Base-by-base conservation (phyloP, 805 yeast species). In the Deakozyma indianensis region DNA sequence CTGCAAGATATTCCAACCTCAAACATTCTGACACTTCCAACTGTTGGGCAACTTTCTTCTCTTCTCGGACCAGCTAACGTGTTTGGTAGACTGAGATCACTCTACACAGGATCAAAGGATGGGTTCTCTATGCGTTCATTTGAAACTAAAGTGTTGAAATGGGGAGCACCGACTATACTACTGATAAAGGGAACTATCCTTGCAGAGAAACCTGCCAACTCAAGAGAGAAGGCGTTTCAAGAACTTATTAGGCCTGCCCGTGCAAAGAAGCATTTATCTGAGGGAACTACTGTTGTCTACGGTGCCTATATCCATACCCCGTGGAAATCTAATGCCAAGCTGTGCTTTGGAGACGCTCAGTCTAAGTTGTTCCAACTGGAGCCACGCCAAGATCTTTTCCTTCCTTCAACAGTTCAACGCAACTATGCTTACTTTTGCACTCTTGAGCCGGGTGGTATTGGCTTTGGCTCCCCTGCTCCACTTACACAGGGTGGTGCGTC, bases 81-180 rank as follows among this genome's bases (percentile, higher is more conserved):
- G 18, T 32, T 32, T 32, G 38, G 38, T 5, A 14, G 38, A 9
- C 38, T 32, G 18, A 14, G 38, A 5, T 5, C 16, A 4, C 69
- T 88, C 9, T 88, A 80, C 54, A 67, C 71, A 5, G 96, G 94
- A 0, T 65, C 85, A 7, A 80, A 75, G 42, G 68, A 78, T 43
- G 97, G 97, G 1, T 90, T 83, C 58, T 84, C 95, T 0, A 84
- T 88, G 73, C 66, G 94, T 24, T 81, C 95, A 0, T 72, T 90
- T 47, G 95, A 88, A 61, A 73, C 80, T 46, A 84, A 80, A 50
- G 82, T 81, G 0, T 77, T 85, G 66, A 85, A 87, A 54, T 90
- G 96, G 95, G 78, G 75, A 53, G 92, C 95, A 0, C 95, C 96
- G 0, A 75, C 95, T 0, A 58, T 90, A 1, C 52, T 88, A 5